phyloP scores from a whole-genome alignment of 768 basidiomycete genomes.

The Auricularia auricula-judae region DNA sequence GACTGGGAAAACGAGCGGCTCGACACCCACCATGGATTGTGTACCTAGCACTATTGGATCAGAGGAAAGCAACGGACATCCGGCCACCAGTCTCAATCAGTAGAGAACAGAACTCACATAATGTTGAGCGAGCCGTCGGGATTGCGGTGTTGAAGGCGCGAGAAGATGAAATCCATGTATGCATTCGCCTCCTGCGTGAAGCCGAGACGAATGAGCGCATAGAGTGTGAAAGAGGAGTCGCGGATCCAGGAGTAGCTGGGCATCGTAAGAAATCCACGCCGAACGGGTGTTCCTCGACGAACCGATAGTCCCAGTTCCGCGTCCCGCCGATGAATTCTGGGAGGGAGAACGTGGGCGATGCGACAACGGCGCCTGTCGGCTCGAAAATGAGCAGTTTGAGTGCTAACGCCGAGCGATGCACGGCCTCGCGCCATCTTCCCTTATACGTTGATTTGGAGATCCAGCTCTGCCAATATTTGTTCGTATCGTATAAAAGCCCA shows the following conservation, averaged over 20 bases:
- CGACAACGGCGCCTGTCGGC: constrained; percentile 89
- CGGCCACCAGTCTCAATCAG: neutral
- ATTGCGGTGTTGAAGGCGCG: constrained; percentile 72
- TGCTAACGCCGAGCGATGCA: constrained; percentile 86
- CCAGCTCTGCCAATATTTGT: constrained; percentile 81
- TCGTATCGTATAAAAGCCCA: constrained; percentile 51
- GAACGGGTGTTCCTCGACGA: neutral
- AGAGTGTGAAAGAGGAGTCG: constrained; percentile 93
- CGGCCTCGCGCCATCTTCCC: constrained; percentile 93
- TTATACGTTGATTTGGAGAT: constrained; percentile 80
- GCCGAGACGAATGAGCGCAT: constrained; percentile 86
- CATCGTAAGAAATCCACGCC: too few relatives aligned
- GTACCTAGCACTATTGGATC: constrained; percentile 31
- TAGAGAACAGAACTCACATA: constrained; percentile 39
- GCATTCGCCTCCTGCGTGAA: constrained; percentile 86
- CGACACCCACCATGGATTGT: constrained; percentile 69
- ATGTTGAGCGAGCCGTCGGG: constrained; percentile 89
- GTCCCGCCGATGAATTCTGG: constrained; percentile 88
- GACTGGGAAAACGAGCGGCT: too few relatives aligned
- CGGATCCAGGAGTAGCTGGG: constrained; percentile 62
- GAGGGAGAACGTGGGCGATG: constrained; percentile 89
- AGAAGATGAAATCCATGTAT: constrained; percentile 87
- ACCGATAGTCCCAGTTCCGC: constrained; percentile 76
- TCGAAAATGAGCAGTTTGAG: constrained; percentile 89
- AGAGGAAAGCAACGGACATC: neutral